Base-by-base conservation (phyloP, 768 basidiomycete genomes). In the Termitomyces sp. region DNA sequence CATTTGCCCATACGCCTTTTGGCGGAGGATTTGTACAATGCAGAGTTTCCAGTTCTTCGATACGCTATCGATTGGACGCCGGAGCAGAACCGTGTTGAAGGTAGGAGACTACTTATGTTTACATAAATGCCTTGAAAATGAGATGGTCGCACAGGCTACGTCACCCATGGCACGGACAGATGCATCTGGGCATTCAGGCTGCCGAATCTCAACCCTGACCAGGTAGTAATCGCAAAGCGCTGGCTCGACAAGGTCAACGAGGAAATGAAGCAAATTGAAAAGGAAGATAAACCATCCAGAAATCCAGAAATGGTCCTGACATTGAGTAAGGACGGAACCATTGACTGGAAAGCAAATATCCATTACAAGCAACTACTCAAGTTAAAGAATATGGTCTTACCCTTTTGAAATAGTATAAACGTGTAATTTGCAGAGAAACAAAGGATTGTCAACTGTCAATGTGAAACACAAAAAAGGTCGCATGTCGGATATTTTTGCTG, bases 61-160 rank as follows among this genome's bases (percentile, higher is more conserved):
- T 92, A 91, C 65, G 73, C 79, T 62, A 85, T 92, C 53, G 73
- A 80, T 33, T 90, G 86, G 86, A 81, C 83, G 0, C 86, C 88
- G 0, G 82, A 85, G 65, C 79, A 84, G 52, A 62, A 74, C 47
- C 78, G 84, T 8, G 73, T 78, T 2, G 69, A 77, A 64, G 87
- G 88, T 84, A 64, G 62, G 75, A 33, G 30, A 1, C 35, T 24
- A 1, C 10, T 30, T 3, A 28, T 22, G 45, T 1, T 9, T 18
- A 5, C 36, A 10, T 4, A 16, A 16, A 32, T 45, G 8, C 24
- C 8, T 26, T 46, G 14, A 47, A 16, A 30, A 28, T 41, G 11
- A 26, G 10, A 50, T 8, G 22, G 20, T 22, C 2, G 16, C 32
- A 4, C 52, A 89, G 87, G 86, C 1, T 82, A 84, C 54, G 84